phyloP scores from a whole-genome alignment of 1,284 basidiomycete species.

The Clitocybe nebularis region DNA sequence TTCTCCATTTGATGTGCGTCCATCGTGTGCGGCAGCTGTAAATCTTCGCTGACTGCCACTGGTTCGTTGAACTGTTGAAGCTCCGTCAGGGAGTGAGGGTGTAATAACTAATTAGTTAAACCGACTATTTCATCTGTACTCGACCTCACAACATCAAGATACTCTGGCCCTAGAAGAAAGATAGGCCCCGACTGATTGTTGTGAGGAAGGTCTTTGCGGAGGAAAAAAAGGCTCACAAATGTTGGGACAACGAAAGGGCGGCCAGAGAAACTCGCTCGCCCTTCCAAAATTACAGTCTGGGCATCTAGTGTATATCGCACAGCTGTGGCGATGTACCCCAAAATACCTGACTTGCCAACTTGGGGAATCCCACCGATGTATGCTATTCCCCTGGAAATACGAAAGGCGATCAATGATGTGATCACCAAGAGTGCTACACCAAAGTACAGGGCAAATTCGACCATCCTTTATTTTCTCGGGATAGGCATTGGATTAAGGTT shows the following conservation, averaged over 20 bases:
- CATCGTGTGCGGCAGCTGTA: slow-evolving; percentile 33
- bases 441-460: too few relatives aligned
- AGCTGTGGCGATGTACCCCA: slow-evolving; percentile 29
- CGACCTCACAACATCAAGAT: slow-evolving; percentile 27
- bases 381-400: slow-evolving; percentile 22
- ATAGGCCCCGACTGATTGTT: slow-evolving; percentile 26
- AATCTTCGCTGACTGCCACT: slow-evolving; percentile 28
- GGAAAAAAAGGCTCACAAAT: slow-evolving; percentile 16
- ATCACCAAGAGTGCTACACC: too few relatives aligned
- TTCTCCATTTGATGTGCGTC: slow-evolving; percentile 27
- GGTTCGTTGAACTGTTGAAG: slow-evolving; percentile 30
- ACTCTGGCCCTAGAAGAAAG: slow-evolving; percentile 30
- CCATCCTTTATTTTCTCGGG: too few relatives aligned
- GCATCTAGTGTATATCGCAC: slow-evolving; percentile 27
- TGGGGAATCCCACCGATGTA: slow-evolving; percentile 28
- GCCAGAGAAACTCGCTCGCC: slow-evolving; percentile 22
- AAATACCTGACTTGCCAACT: slow-evolving; percentile 26
- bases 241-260: slow-evolving; percentile 32
- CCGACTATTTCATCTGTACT: slow-evolving; percentile 31
- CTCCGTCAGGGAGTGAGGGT: not conserved
- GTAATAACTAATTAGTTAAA: too few relatives aligned
- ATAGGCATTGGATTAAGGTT: too few relatives aligned
- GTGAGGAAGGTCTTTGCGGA: not conserved
- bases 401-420: too few relatives aligned
- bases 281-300: slow-evolving; percentile 24